phyloP scores from a whole-genome alignment of 1,139 yeast genomes.

The Yamadazyma blattariae region DNA sequence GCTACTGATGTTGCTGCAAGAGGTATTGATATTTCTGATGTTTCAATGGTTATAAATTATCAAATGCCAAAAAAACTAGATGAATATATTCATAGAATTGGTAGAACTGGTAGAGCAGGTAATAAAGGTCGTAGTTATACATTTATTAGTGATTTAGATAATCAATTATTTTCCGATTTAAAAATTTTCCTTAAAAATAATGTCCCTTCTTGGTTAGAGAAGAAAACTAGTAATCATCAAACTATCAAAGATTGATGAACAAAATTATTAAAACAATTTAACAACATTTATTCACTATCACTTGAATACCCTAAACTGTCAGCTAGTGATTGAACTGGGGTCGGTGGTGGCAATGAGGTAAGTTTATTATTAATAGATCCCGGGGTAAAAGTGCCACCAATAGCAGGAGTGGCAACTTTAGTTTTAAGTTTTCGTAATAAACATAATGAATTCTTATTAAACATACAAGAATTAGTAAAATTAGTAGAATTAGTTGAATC shows the following conservation, averaged over 20 bases:
- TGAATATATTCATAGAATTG: constrained; percentile 88
- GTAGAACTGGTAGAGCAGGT: constrained; percentile 97
- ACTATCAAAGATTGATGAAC: constrained; percentile 10
- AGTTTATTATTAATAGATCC: too few relatives aligned
- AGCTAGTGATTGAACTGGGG: not conserved
- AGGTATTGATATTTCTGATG: constrained; percentile 89
- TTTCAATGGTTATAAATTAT: constrained; percentile 78
- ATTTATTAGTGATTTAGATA: constrained; percentile 60
- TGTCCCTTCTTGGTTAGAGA: constrained; percentile 51
- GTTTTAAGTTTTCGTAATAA: constrained; percentile 10
- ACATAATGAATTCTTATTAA: constrained; percentile 9
- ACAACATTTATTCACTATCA: too few relatives aligned
- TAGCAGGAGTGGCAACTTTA: too few relatives aligned
- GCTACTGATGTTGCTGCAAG: constrained; percentile 98
- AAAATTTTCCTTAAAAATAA: constrained; percentile 47
- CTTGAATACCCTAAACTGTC: constrained; percentile 7
- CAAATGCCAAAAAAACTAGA: constrained; percentile 80
- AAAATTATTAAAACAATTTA: too few relatives aligned
- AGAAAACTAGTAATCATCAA: constrained; percentile 17
- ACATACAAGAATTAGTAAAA: too few relatives aligned
- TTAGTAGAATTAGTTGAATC: too few relatives aligned
- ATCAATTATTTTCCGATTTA: constrained; percentile 50
- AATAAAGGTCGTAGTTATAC: constrained; percentile 72
- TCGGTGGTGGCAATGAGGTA: not conserved
- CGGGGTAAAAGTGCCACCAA: too few relatives aligned